Percentiles rank a stretch among this genome's conserved stretches.
phyloP scores from a whole-genome alignment of 2,329 filamentous ascomycete species.

The Akanthomyces lecanii region DNA sequence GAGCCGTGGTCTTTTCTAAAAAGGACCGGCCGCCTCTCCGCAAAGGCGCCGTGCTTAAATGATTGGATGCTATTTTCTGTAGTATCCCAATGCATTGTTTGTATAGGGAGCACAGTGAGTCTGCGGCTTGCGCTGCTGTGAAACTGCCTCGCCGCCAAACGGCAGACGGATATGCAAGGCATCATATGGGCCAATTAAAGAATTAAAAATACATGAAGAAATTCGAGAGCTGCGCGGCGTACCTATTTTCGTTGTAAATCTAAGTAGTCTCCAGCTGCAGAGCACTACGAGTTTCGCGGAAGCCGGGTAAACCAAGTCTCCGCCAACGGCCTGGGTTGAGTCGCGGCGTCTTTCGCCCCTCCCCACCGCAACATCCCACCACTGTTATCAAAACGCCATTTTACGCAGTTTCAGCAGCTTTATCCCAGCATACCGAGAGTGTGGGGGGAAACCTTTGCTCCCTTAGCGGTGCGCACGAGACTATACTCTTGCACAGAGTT shows the following conservation, averaged over 20 bases:
- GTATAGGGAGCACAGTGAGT: conserved; percentile 11
- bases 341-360: conserved; percentile 14
- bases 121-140: conserved; percentile 3
- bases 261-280: background rate
- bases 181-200: background rate
- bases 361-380: conserved; percentile 19
- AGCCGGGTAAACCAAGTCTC: conserved; percentile 17
- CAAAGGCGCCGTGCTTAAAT: conserved; percentile 53
- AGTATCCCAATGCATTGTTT: background rate
- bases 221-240: background rate
- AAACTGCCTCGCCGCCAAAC: conserved; percentile 1
- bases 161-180: background rate
- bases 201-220: background rate
- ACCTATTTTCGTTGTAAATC: background rate
- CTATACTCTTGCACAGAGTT: background rate
- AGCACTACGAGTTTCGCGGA: background rate
- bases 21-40: conserved; percentile 44
- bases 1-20: conserved; percentile 44
- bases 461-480: background rate
- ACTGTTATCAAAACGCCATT: conserved; percentile 13
- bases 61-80: conserved; percentile 28
- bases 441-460: background rate
- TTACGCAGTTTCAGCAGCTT: conserved; percentile 15
- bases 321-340: conserved; percentile 5
- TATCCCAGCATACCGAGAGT: conserved; percentile 10